These are phyloP conservation scores for Hymenoscyphus scutula DNA, from an alignment of 2,329 filamentous ascomycete species.

Conservation along the genomic window DNA sequence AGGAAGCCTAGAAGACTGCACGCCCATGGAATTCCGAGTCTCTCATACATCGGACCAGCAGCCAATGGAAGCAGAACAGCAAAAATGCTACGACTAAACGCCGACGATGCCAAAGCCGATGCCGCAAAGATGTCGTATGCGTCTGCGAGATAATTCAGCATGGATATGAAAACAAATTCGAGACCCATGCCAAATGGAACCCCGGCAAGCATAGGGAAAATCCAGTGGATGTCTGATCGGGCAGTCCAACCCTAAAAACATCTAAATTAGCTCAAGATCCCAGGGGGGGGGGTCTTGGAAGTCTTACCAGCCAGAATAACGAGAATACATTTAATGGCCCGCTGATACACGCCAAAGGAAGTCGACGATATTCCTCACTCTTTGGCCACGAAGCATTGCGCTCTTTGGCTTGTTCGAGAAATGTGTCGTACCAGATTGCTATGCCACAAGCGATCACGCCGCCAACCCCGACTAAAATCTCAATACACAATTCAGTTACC, in stretches of 20 bases:
- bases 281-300: not conserved
- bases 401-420: conserved; percentile 48
- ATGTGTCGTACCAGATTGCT: conserved; percentile 51
- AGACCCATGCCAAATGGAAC: conserved; percentile 49
- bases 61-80: conserved; percentile 42
- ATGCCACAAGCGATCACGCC: conserved; percentile 49
- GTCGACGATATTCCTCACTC: conserved; percentile 52
- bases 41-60: conserved; percentile 41
- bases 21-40: conserved; percentile 43
- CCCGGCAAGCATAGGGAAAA: conserved; percentile 54
- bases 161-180: conserved; percentile 54
- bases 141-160: conserved; percentile 56
- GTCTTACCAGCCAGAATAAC: conserved; percentile 49
- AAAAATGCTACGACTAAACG: conserved; percentile 37
- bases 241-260: conserved; percentile 48
- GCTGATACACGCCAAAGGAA: conserved; percentile 32
- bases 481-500: not conserved
- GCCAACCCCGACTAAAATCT: conserved; percentile 33
- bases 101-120: conserved; percentile 48
- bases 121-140: conserved; percentile 54
- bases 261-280: not conserved
- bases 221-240: conserved; percentile 50
- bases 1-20: conserved; percentile 47
- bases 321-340: conserved; percentile 38
- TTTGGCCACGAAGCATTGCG: conserved; percentile 44